Evolutionary conservation across 2,329 filamentous ascomycete genomes (phyloP), one percentile per base, ranked within the genome.

Genomic region (Lecanicillium sp.): DNA sequence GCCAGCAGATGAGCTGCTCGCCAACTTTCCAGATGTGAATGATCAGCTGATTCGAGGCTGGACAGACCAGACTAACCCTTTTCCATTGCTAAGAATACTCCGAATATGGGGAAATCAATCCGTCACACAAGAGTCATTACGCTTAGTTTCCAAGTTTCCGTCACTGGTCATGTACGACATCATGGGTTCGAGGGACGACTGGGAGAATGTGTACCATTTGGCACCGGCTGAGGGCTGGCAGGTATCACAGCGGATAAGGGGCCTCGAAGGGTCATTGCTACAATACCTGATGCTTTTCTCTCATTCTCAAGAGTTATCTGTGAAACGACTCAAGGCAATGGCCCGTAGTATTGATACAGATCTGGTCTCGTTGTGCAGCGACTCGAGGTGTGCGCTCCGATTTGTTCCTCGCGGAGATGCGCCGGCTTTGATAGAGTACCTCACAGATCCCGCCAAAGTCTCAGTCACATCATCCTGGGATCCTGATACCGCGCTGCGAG

Each of bases 1-100:
- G 42, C 61, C 62, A 2, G 45, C 49, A 2, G 56, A 59, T 19
- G 47, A 52, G 28, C 32, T 51, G 16, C 39, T 44, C 4, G 42
- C 43, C 18, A 38, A 43, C 18, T 64, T 64, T 22, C 63, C 63
- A 6, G 51, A 55, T 3, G 47, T 72, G 5, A 67, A 47, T 29
- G 69, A 75, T 44, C 56, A 65, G 6, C 54, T 74, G 3, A 40
- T 74, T 15, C 57, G 62, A 25, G 63, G 62, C 16, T 74, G 70
- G 68, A 58, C 62, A 1, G 56, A 62, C 33, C 53, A 54, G 27
- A 45, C 54, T 1, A 48, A 58, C 8, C 58, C 68, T 0, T 75
- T 75, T 27, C 68, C 69, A 0, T 32, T 62, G 4, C 57, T 75
- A 30, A 59, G 70, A 4, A 51, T 73, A 13, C 49, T 75, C 30